These are phyloP conservation scores for Leishmania braziliensis DNA, from an alignment of 208 protist genomes.

Conservation along the genomic window DNA sequence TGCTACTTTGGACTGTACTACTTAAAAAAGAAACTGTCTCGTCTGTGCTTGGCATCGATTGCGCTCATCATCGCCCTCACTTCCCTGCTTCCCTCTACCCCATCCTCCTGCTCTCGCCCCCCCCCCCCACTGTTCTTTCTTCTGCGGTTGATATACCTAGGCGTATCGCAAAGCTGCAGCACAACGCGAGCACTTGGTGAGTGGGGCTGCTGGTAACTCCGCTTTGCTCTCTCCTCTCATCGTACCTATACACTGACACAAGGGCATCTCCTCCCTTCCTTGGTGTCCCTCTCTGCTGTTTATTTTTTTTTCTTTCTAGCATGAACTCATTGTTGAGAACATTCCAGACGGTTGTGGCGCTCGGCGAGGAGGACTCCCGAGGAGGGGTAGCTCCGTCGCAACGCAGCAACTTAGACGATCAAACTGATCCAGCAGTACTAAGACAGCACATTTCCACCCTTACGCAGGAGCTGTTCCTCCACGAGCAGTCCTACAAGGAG, in stretches of 20 bases:
- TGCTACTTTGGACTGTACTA: background rate
- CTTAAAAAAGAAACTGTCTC: background rate
- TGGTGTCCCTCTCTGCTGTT: background rate
- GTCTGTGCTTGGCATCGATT: background rate
- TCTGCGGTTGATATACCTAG: background rate
- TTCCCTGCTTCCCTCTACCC: background rate
- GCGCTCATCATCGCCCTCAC: background rate
- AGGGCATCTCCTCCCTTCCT: background rate
- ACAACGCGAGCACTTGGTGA: background rate
- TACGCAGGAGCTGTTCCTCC: conserved; percentile 17
- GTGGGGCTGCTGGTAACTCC: background rate
- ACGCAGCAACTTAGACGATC: background rate
- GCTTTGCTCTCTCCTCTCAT: background rate
- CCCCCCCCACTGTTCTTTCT: background rate
- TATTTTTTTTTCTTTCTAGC: background rate
- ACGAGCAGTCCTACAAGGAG: conserved; percentile 28
- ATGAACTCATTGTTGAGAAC: conserved; percentile 38
- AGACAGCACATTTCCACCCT: conserved; percentile 20
- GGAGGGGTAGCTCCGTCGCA: background rate
- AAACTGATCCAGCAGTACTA: conserved; percentile 15
- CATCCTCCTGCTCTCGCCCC: background rate
- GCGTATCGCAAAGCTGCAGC: background rate
- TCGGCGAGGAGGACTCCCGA: conserved; percentile 26
- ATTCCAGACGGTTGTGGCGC: conserved; percentile 41
- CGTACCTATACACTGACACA: background rate